Base-by-base conservation (phyloP, 306 rosid genomes). In the Calophaca sinica region DNA sequence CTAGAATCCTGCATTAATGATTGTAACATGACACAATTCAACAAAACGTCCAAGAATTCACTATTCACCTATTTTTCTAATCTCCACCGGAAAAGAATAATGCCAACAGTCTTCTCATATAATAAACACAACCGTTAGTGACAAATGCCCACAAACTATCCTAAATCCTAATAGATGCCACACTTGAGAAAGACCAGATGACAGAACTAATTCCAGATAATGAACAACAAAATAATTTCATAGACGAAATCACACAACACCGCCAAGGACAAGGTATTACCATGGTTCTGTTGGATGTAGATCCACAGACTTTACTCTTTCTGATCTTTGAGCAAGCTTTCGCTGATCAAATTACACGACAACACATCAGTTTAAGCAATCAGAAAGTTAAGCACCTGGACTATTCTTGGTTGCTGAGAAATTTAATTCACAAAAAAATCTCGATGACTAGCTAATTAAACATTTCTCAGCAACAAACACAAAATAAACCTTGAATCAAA, bases 281-380 rank as follows among this genome's bases (percentile, higher is more conserved):
- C 93, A 90, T 88, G 96, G 93, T 64, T 90, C 90, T 75, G 90
- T 82, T 66, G 91, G 93, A 85, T 90, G 91, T 4, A 84, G 82
- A 87, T 88, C 93, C 80, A 88, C 83, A 48, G 93, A 88, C 78
- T 90, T 90, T 0, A 90, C 93, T 87, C 90, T 85, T 62, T 90
- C 91, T 32, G 91, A 88, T 70, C 84, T 84, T 63, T 85, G 93
- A 1, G 89, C 85, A 84, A 85, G 88, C 61, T 85, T 71, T 63
- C 88, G 70, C 96, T 90, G 87, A 62, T 70, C 28, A 62, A 70
- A 80, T 14, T 57, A 55, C 4, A 31, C 11, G 8, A 45, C 42
- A 2, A 67, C 2, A 61, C 11, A 57, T 86, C 66, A 80, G 44
- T 51, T 76, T 71, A 36, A 62, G 59, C 57, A 86, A 11, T 52